Conservation (phyloP, 2,329 filamentous ascomycete genomes). For the Pseudogymnoascus destructans region DNA sequence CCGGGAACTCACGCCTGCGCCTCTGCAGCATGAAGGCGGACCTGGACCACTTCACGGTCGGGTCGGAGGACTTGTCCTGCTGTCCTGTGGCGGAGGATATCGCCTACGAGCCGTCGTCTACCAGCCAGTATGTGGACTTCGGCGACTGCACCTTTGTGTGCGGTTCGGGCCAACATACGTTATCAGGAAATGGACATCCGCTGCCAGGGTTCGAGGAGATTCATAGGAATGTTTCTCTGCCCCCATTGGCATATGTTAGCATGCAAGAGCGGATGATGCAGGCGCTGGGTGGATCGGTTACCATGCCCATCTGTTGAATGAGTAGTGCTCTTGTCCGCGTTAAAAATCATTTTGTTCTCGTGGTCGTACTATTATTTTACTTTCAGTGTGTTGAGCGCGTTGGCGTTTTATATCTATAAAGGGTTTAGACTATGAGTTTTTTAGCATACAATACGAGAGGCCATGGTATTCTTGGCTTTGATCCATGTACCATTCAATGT, state of each 20-base stretch:
- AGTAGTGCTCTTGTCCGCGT: not conserved
- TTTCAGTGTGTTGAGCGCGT: not conserved
- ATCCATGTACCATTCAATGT: not conserved
- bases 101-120: not conserved
- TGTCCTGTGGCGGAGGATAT: not conserved
- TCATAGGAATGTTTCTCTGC: not conserved
- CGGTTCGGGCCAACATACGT: constrained; percentile 3
- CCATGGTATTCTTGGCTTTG: not conserved
- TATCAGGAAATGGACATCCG: not conserved
- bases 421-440: not conserved
- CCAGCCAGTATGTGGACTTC: not conserved
- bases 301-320: constrained; percentile 6
- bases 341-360: not conserved
- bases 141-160: constrained; percentile 1
- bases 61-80: constrained; percentile 9
- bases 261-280: constrained; percentile 7
- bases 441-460: not conserved
- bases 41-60: constrained; percentile 36
- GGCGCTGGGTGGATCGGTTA: constrained; percentile 3
- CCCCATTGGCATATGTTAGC: constrained; percentile 5
- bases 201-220: not conserved
- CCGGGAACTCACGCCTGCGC: constrained; percentile 39
- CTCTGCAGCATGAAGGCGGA: constrained; percentile 50
- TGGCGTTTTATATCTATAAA: constrained; percentile 7
- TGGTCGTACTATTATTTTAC: not conserved